Evolutionary conservation across 768 basidiomycete species (phyloP).

Genomic region (Phanerochaete carnosa): DNA sequence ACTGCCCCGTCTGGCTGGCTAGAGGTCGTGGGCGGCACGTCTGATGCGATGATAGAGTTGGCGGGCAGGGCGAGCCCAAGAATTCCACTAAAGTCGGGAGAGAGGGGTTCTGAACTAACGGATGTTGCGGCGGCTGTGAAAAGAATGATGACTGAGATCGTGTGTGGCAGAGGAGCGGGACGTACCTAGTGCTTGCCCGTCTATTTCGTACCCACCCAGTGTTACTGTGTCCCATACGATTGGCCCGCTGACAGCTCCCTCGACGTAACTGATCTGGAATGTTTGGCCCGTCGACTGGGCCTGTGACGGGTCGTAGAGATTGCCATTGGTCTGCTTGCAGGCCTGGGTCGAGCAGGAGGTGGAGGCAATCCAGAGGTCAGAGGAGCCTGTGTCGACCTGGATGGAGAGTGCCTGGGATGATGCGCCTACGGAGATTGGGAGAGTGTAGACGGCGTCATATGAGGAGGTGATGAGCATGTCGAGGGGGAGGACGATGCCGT

Average conservation of each 20-base stretch:
- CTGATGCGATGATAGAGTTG: conserved; percentile 61
- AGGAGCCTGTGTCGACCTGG: conserved; percentile 81
- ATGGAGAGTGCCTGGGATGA: conserved; percentile 50
- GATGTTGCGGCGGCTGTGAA: conserved; percentile 52
- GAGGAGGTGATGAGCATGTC: conserved; percentile 50
- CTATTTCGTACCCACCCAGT: conserved; percentile 62
- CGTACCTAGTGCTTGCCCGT: conserved; percentile 69
- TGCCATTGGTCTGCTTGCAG: conserved; percentile 45
- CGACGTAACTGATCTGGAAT: conserved; percentile 57
- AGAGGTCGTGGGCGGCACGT: conserved; percentile 44
- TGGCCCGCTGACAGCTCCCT: conserved; percentile 56
- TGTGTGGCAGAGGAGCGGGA: not conserved
- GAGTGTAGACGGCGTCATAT: conserved; percentile 60
- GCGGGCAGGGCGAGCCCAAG: conserved; percentile 73
- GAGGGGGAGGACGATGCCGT: conserved; percentile 58
- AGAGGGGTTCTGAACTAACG: conserved; percentile 56
- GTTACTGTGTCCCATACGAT: conserved; percentile 67
- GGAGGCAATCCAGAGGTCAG: conserved; percentile 79
- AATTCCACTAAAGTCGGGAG: conserved; percentile 57
- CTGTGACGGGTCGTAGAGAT: conserved; percentile 53
- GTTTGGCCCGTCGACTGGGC: conserved; percentile 38
- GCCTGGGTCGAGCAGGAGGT: conserved; percentile 54
- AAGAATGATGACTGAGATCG: not conserved
- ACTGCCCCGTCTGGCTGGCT: conserved; percentile 63
- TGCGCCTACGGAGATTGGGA: conserved; percentile 54